A percentile compares a stretch with the other conserved stretches of the same genome.
Conservation (phyloP, 2,329 filamentous ascomycete species). For the Grosmannia huntii region DNA sequence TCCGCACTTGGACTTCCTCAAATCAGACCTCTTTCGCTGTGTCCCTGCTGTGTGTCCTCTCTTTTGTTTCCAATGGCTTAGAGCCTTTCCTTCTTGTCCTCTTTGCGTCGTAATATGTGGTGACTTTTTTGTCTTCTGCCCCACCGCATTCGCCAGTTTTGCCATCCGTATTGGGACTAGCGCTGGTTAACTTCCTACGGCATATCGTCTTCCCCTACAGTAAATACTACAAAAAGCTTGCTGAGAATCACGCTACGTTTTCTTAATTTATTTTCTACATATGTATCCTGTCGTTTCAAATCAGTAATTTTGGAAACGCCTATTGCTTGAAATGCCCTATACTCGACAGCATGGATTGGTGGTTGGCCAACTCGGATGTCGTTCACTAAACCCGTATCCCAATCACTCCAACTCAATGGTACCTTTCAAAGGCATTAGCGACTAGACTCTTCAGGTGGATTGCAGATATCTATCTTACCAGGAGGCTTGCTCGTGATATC, state of each 20-base stretch:
- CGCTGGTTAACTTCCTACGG: too few species aligned
- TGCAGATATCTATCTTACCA: conserved; percentile 18
- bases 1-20: too few species aligned
- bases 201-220: too few species aligned
- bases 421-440: conserved; percentile 22
- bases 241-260: background rate
- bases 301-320: background rate
- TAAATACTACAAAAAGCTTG: too few species aligned
- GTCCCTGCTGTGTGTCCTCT: background rate
- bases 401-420: conserved; percentile 51
- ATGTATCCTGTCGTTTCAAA: background rate
- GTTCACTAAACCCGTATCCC: background rate
- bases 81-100: background rate
- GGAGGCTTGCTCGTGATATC: conserved; percentile 48
- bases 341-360: background rate
- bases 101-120: background rate
- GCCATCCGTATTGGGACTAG: background rate
- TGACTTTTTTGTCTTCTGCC: background rate
- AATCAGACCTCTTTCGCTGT: background rate
- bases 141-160: background rate
- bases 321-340: background rate
- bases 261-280: background rate
- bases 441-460: background rate
- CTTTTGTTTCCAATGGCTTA: background rate
- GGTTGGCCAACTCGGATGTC: background rate